Base-by-base conservation (phyloP, 495 filamentous ascomycete species). In the Cercophora sp. region DNA sequence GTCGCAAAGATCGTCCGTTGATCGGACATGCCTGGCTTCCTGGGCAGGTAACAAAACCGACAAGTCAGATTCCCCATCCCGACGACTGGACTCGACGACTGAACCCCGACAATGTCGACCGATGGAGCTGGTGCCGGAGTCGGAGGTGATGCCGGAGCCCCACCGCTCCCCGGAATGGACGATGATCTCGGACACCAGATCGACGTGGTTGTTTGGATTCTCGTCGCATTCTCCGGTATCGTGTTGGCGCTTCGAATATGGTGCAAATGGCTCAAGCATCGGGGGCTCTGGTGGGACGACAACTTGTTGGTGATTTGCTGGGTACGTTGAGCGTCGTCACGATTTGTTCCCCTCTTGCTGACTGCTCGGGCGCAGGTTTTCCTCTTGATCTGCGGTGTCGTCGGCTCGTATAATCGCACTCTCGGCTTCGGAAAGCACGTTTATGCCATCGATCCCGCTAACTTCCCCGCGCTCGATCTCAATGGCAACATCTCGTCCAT, bases 231-330 rank as follows among this genome's bases (percentile, higher is more conserved):
- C 5, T 43, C 52, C 8, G 27, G 19, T 16, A 27, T 56, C 42
- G 37, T 56, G 8, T 16, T 64, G 15, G 48, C 23, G 22, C 55
- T 64, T 2, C 51, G 61, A 4, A 27, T 64, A 18, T 64, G 54
- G 32, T 53, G 56, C 41, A 64, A 64, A 22, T 43, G 40, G 49
- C 25, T 43, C 9, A 41, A 44, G 31, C 32, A 47, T 22, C 59
- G 56, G 9, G 31, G 44, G 1, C 37, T 64, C 9, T 64, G 59
- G 58, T 59, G 49, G 52, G 59, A 59, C 23, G 61, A 62, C 20
- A 39, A 60, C 39, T 16, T 55, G 25, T 32, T 60, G 26, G 13
- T 52, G 26, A 24, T 32, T 11, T 20, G 43, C 18, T 60, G 53
- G 53, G 57, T 60, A 39, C 26, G 57, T 51, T 8, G 35, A 41